Evolutionary conservation across 768 basidiomycete genomes (phyloP).

Genomic region (Amanita jacksonii): DNA sequence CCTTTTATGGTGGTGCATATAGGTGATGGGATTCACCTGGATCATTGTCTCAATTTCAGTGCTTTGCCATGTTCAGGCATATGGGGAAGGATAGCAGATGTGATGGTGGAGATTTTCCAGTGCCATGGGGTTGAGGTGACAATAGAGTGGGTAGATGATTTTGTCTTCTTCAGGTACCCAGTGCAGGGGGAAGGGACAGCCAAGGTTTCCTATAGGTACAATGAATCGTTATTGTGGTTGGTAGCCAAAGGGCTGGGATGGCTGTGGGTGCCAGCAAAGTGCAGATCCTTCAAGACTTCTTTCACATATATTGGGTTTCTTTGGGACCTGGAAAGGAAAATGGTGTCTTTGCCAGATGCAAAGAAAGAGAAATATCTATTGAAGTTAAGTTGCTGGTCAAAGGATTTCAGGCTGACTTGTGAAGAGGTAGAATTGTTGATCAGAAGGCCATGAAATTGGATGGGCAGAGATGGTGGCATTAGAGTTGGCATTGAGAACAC

Average conservation of each 20-base stretch:
- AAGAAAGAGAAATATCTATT: slow-evolving; percentile 22
- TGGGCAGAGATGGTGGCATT: slow-evolving; percentile 20
- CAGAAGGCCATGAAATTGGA: slow-evolving; percentile 21
- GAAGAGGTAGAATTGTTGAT: slow-evolving; percentile 26
- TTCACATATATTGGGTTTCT: too few species aligned
- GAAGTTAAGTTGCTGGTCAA: slow-evolving; percentile 15
- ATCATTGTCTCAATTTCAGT: too few species aligned
- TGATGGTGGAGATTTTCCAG: too few species aligned
- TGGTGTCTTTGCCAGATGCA: slow-evolving; percentile 19
- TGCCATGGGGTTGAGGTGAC: too few species aligned
- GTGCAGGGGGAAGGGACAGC: too few species aligned
- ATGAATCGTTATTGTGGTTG: slow-evolving; percentile 13
- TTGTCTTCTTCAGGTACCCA: too few species aligned
- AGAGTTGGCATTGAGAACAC: slow-evolving; percentile 15
- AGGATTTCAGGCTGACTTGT: too few species aligned
- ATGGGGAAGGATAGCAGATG: too few species aligned
- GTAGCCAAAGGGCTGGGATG: slow-evolving; percentile 19
- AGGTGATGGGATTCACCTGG: too few species aligned
- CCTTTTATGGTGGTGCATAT: too few species aligned
- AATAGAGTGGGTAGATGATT: too few species aligned
- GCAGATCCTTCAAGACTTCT: slow-evolving; percentile 19
- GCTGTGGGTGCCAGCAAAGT: slow-evolving; percentile 26
- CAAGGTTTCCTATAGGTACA: slow-evolving; percentile 15
- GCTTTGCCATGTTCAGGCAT: too few species aligned
- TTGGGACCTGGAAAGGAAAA: slow-evolving; percentile 19